A percentile compares a stretch with the other conserved stretches of the same genome.
These are phyloP conservation scores for Capillidium rhysosporum DNA, from an alignment of 371 early-diverging fungal species.

Conservation along the genomic window DNA sequence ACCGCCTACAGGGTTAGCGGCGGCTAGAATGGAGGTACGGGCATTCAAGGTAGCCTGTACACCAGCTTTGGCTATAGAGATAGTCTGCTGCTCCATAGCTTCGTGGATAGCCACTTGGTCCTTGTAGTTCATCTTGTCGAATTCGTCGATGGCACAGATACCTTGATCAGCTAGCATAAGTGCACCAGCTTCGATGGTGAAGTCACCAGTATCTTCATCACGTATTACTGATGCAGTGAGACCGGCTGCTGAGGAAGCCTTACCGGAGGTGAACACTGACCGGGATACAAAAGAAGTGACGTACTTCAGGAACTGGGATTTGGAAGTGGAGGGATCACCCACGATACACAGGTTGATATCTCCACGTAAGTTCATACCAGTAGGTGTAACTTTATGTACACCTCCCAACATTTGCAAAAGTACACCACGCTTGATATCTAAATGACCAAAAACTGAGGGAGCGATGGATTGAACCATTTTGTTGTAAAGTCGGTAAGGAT, in stretches of 20 bases:
- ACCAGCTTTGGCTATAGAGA: conserved; percentile 98
- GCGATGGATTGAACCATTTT: conserved; percentile 74
- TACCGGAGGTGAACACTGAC: conserved; percentile 96
- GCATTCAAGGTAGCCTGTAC: conserved; percentile 98
- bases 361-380: conserved; percentile 91
- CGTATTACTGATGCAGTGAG: conserved; percentile 96
- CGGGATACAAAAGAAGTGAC: conserved; percentile 78
- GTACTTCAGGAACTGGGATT: conserved; percentile 92
- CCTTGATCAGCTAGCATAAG: conserved; percentile 99
- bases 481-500: conserved; percentile 33
- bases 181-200: conserved; percentile 99
- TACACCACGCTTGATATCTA: conserved; percentile 94
- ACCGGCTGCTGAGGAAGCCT: conserved; percentile 98
- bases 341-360: conserved; percentile 98
- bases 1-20: conserved; percentile 97
- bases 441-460: conserved; percentile 94
- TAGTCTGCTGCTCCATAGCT: conserved; percentile 99
- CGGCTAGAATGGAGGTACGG: conserved; percentile 94
- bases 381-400: conserved; percentile 83
- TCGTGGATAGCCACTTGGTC: conserved; percentile 99
- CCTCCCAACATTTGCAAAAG: conserved; percentile 93
- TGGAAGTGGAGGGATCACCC: conserved; percentile 97
- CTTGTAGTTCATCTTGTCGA: conserved; percentile 97
- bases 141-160: conserved; percentile 99
- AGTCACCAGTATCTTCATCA: conserved; percentile 98